Evolutionary conservation across 169 alveolate species (phyloP).

Genomic region (Miamiensis avidus): DNA sequence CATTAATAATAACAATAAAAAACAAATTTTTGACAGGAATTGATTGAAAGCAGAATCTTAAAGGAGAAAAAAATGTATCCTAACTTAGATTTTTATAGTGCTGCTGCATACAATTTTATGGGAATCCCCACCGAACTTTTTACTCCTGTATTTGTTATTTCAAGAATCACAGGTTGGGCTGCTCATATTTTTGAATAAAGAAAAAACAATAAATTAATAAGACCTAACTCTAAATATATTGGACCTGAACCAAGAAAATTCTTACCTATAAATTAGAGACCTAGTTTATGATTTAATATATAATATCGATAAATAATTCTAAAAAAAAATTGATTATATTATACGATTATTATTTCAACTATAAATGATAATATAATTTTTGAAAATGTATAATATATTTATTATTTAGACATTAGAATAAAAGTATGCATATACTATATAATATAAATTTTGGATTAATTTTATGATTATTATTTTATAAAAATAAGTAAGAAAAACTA

Average conservation of each 20-base stretch:
- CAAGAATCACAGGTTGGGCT: slow-evolving; percentile 83
- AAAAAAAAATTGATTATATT: too few species aligned
- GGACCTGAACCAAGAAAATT: slow-evolving; percentile 60
- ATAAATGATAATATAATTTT: too few species aligned
- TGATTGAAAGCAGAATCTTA: slow-evolving; percentile 62
- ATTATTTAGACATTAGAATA: too few species aligned
- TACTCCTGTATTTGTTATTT: slow-evolving; percentile 82
- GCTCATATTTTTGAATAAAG: slow-evolving; percentile 85
- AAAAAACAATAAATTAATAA: slow-evolving; percentile 60
- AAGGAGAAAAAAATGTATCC: slow-evolving; percentile 77
- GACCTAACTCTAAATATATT: slow-evolving; percentile 68
- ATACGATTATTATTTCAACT: too few species aligned
- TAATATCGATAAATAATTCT: too few species aligned
- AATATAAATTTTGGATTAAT: too few species aligned
- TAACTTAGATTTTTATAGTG: slow-evolving; percentile 83
- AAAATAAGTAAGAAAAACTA: too few species aligned
- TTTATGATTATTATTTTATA: too few species aligned
- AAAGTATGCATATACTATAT: too few species aligned
- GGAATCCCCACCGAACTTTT: slow-evolving; percentile 72
- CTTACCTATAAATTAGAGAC: slow-evolving; percentile 15
- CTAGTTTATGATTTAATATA: neutral
- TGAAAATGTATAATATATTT: too few species aligned
- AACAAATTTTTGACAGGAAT: slow-evolving; percentile 28
- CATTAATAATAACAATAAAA: too few species aligned
- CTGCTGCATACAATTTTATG: slow-evolving; percentile 72